Conservation (phyloP, 306 rosid species). For the Cucurbita argyrosperma region DNA sequence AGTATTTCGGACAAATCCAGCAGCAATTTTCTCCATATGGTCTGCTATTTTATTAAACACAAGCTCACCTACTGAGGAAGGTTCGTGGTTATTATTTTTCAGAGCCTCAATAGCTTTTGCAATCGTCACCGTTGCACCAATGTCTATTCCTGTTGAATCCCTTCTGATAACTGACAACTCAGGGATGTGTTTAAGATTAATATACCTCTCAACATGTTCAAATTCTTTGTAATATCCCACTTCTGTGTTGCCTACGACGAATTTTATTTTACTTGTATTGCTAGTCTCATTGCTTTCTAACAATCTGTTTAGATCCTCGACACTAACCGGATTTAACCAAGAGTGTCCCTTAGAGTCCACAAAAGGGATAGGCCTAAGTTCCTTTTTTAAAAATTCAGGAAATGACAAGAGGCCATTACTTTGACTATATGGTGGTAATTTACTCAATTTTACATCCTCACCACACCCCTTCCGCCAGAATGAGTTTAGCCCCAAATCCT, state of each 20-base stretch:
- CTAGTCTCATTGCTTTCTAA: constrained; percentile 8
- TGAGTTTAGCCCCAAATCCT: constrained; percentile 77
- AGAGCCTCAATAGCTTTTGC: constrained; percentile 49
- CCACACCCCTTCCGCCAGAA: constrained; percentile 59
- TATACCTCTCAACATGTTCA: constrained; percentile 30
- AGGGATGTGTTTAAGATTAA: constrained; percentile 41
- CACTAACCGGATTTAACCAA: constrained; percentile 47
- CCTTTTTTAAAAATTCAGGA: constrained; percentile 48
- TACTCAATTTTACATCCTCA: constrained; percentile 25
- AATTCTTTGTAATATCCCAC: constrained; percentile 62
- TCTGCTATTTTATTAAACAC: constrained; percentile 37
- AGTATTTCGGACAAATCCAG: constrained; percentile 49
- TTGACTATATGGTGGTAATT: constrained; percentile 33
- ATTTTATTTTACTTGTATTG: constrained; percentile 18
- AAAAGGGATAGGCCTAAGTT: constrained; percentile 18
- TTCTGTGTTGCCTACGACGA: constrained; percentile 69
- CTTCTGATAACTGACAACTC: constrained; percentile 36
- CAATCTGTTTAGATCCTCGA: constrained; percentile 39
- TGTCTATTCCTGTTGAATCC: constrained; percentile 46
- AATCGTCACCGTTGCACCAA: constrained; percentile 65
- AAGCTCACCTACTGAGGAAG: constrained; percentile 17
- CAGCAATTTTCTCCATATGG: constrained; percentile 69
- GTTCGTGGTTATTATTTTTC: constrained; percentile 12
- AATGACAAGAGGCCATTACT: constrained; percentile 19
- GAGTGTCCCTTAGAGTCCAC: constrained; percentile 25